Evolutionary conservation across 345 rosid genomes (phyloP).

Genomic region (Syzygium grande): DNA sequence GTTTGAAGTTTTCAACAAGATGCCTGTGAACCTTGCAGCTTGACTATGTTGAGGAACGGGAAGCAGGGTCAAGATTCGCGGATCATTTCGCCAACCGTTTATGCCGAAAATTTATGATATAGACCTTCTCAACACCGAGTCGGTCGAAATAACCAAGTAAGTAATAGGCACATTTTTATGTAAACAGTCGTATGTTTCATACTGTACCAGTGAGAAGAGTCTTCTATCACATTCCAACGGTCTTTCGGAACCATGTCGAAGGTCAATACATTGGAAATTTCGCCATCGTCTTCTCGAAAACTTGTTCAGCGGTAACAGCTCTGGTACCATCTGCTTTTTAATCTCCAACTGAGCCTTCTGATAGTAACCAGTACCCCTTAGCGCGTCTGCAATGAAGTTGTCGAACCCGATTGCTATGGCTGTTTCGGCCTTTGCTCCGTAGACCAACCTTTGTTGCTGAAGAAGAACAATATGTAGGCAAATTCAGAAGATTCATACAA

Average conservation of each 20-base stretch:
- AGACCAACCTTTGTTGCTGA: constrained; percentile 34
- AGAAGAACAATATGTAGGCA: neutral
- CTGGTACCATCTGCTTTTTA: constrained; percentile 2
- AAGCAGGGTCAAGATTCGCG: too few species aligned
- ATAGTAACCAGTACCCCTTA: constrained; percentile 23
- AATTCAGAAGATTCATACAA: neutral
- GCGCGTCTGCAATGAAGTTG: constrained; percentile 48
- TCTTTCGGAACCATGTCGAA: too few species aligned
- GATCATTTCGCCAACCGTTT: too few species aligned
- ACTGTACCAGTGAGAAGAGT: too few species aligned
- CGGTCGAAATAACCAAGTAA: too few species aligned
- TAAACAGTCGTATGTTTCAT: too few species aligned
- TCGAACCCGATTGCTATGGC: constrained; percentile 61
- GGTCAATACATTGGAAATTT: constrained; percentile 23
- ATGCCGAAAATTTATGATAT: too few species aligned
- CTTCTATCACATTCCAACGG: too few species aligned
- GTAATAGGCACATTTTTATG: too few species aligned
- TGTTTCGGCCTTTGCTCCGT: constrained; percentile 57
- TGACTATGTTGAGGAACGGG: neutral
- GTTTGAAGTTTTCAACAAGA: neutral
- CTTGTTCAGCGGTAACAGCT: constrained; percentile 62
- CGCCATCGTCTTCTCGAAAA: constrained; percentile 65
- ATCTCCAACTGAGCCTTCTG: too few species aligned
- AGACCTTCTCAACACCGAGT: too few species aligned
- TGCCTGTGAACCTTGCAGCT: neutral